These are phyloP conservation scores for Exobasidium rhododendri DNA, from an alignment of 1,284 basidiomycete genomes.

Conservation along the genomic window DNA sequence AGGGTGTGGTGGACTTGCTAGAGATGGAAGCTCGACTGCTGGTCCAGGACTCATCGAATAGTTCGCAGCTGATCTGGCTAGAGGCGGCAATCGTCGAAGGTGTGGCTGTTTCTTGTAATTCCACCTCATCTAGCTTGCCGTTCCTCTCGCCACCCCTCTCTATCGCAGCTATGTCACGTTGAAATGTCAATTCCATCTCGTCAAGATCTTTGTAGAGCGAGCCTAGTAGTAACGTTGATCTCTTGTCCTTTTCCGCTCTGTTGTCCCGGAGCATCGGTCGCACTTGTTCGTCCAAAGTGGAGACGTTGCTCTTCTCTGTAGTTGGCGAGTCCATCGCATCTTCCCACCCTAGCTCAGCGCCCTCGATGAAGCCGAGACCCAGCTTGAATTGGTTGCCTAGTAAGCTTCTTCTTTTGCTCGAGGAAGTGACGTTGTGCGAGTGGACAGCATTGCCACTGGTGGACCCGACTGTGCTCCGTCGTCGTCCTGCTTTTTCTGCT, in stretches of 20 bases:
- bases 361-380: not conserved
- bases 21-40: not conserved
- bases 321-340: not conserved
- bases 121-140: not conserved
- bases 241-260: not conserved
- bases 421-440: not conserved
- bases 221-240: not conserved
- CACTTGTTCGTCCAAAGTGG: not conserved
- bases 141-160: not conserved
- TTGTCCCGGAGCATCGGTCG: not conserved
- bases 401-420: not conserved
- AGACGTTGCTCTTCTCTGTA: not conserved
- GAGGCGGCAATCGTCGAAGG: not conserved
- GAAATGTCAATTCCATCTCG: not conserved
- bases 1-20: not conserved
- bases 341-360: not conserved
- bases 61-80: not conserved
- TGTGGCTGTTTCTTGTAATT: not conserved
- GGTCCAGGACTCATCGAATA: not conserved
- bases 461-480: not conserved
- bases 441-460: not conserved
- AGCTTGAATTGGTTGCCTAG: not conserved
- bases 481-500: not conserved
- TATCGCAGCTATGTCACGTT: not conserved
- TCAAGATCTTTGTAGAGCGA: not conserved